phyloP scores from a whole-genome alignment of 2,329 filamentous ascomycete species.

The Aspergillus tanneri region DNA sequence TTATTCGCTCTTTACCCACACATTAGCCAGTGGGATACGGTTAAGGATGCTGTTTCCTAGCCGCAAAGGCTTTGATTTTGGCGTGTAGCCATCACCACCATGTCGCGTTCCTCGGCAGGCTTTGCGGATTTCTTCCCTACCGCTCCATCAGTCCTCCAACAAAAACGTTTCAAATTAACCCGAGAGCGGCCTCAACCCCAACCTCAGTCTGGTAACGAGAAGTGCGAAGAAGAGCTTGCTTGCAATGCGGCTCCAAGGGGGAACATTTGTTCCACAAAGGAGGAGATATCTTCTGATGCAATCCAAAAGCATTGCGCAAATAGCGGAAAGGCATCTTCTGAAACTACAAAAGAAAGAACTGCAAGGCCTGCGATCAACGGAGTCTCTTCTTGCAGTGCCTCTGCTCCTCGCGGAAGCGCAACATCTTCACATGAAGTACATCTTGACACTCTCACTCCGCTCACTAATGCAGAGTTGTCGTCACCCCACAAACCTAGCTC shows the following conservation, averaged over 20 bases:
- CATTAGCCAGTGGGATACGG: constrained; percentile 19
- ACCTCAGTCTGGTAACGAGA: constrained; percentile 31
- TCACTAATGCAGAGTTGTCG: constrained; percentile 66
- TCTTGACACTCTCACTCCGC: constrained; percentile 59
- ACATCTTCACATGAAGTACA: constrained; percentile 56
- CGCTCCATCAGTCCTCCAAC: constrained; percentile 63
- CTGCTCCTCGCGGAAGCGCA: constrained; percentile 52
- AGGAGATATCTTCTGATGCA: constrained; percentile 16
- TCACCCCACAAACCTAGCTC: constrained; percentile 61
- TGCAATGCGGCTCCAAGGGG: constrained; percentile 11
- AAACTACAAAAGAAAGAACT: constrained; percentile 66
- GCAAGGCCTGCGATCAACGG: constrained; percentile 70
- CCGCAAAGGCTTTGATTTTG: constrained; percentile 33
- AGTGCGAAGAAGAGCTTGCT: constrained; percentile 16
- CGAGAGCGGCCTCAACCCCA: constrained; percentile 63
- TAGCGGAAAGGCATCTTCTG: constrained; percentile 18
- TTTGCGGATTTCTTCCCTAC: constrained; percentile 86
- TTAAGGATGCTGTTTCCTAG: constrained; percentile 44
- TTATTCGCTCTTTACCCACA: constrained; percentile 23
- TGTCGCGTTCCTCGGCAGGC: constrained; percentile 78
- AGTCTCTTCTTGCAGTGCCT: constrained; percentile 69
- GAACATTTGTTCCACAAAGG: constrained; percentile 14
- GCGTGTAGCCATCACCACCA: constrained; percentile 55
- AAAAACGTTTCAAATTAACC: constrained; percentile 50
- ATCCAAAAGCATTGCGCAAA: constrained; percentile 16